Evolutionary conservation across 1,284 basidiomycete genomes (phyloP).

Genomic region (Leccinum fuscescens): DNA sequence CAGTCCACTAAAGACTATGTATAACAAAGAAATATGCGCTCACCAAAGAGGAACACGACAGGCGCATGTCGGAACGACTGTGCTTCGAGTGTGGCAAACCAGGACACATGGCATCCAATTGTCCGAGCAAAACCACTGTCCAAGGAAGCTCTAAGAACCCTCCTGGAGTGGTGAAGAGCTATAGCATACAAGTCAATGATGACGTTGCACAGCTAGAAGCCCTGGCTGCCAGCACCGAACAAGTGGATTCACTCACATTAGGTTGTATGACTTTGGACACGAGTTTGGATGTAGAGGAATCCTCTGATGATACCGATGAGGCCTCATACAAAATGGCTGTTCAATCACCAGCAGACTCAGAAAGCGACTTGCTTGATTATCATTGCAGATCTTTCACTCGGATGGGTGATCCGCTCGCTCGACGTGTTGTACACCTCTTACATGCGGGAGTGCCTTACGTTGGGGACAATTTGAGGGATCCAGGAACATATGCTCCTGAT

Average conservation of each 20-base stretch:
- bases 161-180: not conserved
- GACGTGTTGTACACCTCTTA: no score
- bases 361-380: no score
- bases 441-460: no score
- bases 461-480: no score
- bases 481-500: no score
- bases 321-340: fast-evolving
- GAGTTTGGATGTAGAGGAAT: no score
- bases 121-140: not conserved
- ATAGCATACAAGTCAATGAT: not conserved
- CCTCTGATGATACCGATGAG: no score
- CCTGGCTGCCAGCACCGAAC: not conserved
- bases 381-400: no score
- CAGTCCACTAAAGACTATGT: no score
- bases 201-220: not conserved
- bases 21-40: not conserved
- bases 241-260: not conserved
- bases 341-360: no score
- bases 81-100: not conserved
- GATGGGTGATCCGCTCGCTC: no score
- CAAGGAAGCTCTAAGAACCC: not conserved
- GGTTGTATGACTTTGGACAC: not conserved
- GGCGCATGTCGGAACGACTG: not conserved
- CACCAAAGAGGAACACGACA: not conserved
- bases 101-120: not conserved